Percentiles rank a stretch among this genome's conserved stretches.
These are phyloP conservation scores for Cryphonectria carpinicola DNA, from an alignment of 2,329 filamentous ascomycete species.

Conservation along the genomic window DNA sequence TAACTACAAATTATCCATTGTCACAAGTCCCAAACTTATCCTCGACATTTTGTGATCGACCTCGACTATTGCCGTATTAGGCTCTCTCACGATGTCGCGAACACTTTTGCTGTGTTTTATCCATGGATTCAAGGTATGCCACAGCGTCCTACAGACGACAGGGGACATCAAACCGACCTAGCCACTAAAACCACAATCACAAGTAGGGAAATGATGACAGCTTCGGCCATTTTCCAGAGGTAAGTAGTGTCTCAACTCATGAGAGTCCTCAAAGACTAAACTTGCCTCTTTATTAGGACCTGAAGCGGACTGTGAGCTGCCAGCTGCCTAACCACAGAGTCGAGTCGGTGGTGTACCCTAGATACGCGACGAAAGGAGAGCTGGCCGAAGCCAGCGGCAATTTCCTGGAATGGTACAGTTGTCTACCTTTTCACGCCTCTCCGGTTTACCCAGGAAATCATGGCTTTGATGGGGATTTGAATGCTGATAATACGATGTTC, in stretches of 20 bases:
- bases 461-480: background rate
- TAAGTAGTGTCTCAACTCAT: conserved; percentile 29
- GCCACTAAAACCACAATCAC: background rate
- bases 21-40: background rate
- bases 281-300: conserved; percentile 45
- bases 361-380: conserved; percentile 74
- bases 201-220: conserved; percentile 68
- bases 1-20: background rate
- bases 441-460: background rate
- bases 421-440: background rate
- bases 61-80: background rate
- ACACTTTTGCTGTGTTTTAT: conserved; percentile 74
- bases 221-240: conserved; percentile 67
- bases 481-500: conserved; percentile 9
- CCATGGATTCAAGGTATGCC: conserved; percentile 70
- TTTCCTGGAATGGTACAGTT: conserved; percentile 51
- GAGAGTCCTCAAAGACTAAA: background rate
- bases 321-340: conserved; percentile 65
- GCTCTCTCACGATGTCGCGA: conserved; percentile 42
- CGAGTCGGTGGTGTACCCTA: conserved; percentile 67
- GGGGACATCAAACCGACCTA: background rate
- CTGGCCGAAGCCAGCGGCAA: conserved; percentile 52
- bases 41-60: background rate
- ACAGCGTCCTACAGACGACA: conserved; percentile 2
- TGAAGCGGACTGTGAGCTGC: conserved; percentile 61